Evolutionary conservation across 2,329 filamentous ascomycete species (phyloP), one percentile per base, ranked within the genome.

Genomic region (Epicoccum sorghinum): DNA sequence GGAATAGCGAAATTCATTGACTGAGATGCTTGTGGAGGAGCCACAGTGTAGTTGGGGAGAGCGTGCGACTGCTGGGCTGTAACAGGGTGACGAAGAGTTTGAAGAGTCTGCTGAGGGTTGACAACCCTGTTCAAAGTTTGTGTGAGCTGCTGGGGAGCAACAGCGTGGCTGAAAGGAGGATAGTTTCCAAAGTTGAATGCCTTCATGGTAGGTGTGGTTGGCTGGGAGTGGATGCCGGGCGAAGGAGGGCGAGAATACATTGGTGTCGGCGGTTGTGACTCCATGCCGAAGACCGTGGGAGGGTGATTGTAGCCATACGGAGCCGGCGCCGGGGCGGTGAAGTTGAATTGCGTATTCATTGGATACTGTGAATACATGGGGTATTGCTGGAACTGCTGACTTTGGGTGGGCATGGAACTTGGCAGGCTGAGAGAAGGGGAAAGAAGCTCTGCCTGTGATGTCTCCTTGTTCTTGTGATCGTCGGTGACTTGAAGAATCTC

Each of bases 401-500:
- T 47, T 22, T 64, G 64, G 22, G 55, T 45, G 9, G 62, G 51
- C 37, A 66, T 54, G 9, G 52, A 52, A 33, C 57, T 59, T 38
- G 51, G 58, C 39, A 71, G 60, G 47, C 47, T 61, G 32, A 71
- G 47, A 7, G 62, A 51, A 7, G 60, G 60, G 24, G 63, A 61
- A 12, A 68, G 44, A 4, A 55, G 41, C 12, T 70, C 67, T 8
- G 62, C 44, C 22, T 58, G 47, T 4, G 67, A 56, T 23, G 55
- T 55, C 46, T 73, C 69, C 58, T 70, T 71, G 62, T 73, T 96
- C 78, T 98, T 98, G 79, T 98, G 93, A 69, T 99, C 93, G 71
- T 99, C 93, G 1, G 95, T 98, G 60, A 98, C 97, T 84, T 97
- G 93, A 61, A 98, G 96, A 87, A 18, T 91, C 91, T 72, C 68